These are phyloP conservation scores for Irineochytrium annulatum DNA, from an alignment of 192 early-diverging fungal genomes.

Conservation along the genomic window DNA sequence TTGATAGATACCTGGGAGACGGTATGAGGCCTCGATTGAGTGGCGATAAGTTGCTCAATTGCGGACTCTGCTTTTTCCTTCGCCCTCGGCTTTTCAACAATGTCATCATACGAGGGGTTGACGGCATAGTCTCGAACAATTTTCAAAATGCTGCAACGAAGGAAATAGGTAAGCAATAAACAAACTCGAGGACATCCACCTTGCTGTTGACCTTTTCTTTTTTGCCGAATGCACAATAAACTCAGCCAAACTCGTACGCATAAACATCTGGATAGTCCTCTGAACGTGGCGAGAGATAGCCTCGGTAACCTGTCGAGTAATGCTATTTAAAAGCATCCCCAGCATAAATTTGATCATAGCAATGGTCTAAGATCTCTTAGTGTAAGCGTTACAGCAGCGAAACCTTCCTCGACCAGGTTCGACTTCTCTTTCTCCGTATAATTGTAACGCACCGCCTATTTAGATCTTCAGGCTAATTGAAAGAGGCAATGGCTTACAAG, in stretches of 20 bases:
- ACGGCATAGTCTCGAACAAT: too few species aligned
- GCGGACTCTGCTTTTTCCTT: too few species aligned
- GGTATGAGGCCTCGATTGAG: too few species aligned
- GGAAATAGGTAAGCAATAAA: too few species aligned
- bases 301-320: conserved; percentile 18
- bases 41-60: too few species aligned
- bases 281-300: conserved; percentile 37
- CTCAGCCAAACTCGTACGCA: conserved; percentile 24
- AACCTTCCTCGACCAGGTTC: conserved; percentile 39
- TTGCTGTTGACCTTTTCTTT: too few species aligned
- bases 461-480: conserved; percentile 9
- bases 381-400: neutral
- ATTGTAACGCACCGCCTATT: conserved; percentile 45
- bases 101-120: too few species aligned
- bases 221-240: conserved; percentile 29
- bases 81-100: too few species aligned
- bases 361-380: conserved; percentile 24
- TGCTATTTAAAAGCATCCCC: conserved; percentile 8
- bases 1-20: too few species aligned
- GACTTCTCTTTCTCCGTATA: conserved; percentile 39
- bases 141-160: too few species aligned
- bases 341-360: conserved; percentile 46
- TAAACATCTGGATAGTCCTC: conserved; percentile 31
- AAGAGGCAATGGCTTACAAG: conserved; percentile 17
- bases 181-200: too few species aligned